phyloP scores from a whole-genome alignment of 2,329 filamentous ascomycete species.

The Botrytis sinoallii region DNA sequence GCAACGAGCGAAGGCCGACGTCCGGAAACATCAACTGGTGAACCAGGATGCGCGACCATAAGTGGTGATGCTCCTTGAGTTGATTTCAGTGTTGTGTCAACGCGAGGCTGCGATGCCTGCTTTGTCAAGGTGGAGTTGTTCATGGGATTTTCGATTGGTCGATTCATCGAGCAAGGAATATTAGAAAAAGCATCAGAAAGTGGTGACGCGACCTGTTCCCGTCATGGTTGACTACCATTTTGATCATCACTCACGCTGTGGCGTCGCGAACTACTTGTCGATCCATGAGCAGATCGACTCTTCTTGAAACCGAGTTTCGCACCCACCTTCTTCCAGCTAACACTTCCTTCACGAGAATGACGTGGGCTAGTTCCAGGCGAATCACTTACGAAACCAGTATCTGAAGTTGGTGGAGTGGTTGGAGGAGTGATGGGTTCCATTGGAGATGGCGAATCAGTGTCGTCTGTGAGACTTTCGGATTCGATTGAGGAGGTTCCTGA shows the following conservation, averaged over 20 bases:
- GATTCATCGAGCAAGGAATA: slow-evolving; percentile 32
- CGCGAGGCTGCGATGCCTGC: slow-evolving; percentile 25
- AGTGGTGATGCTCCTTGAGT: slow-evolving; percentile 34
- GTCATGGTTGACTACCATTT: slow-evolving; percentile 50
- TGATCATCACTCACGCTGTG: slow-evolving; percentile 35
- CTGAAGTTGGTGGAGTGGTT: slow-evolving; percentile 64
- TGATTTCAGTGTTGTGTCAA: slow-evolving; percentile 34
- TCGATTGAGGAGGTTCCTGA: slow-evolving; percentile 48
- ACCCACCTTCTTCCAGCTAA: slow-evolving; percentile 62
- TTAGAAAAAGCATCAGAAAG: slow-evolving; percentile 39
- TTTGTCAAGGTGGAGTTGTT: slow-evolving; percentile 21
- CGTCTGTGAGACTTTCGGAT: slow-evolving; percentile 54
- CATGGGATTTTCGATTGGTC: slow-evolving; percentile 32
- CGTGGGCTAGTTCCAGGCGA: slow-evolving; percentile 33
- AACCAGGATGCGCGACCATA: slow-evolving; percentile 37
- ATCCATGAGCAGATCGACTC: slow-evolving; percentile 45
- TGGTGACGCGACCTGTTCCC: slow-evolving; percentile 55
- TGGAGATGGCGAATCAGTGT: slow-evolving; percentile 53
- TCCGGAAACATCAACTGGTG: slow-evolving; percentile 34
- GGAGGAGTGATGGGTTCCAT: slow-evolving; percentile 71
- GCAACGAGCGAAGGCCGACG: slow-evolving; percentile 31
- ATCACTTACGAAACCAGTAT: slow-evolving; percentile 37
- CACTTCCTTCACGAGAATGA: slow-evolving; percentile 26
- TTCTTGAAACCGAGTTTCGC: slow-evolving; percentile 59
- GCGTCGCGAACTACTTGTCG: slow-evolving; percentile 41